Percentiles rank a stretch among this genome's conserved stretches.
Evolutionary conservation across 2,329 filamentous ascomycete genomes (phyloP).

Genomic region (Sphaerostilbella broomeana): DNA sequence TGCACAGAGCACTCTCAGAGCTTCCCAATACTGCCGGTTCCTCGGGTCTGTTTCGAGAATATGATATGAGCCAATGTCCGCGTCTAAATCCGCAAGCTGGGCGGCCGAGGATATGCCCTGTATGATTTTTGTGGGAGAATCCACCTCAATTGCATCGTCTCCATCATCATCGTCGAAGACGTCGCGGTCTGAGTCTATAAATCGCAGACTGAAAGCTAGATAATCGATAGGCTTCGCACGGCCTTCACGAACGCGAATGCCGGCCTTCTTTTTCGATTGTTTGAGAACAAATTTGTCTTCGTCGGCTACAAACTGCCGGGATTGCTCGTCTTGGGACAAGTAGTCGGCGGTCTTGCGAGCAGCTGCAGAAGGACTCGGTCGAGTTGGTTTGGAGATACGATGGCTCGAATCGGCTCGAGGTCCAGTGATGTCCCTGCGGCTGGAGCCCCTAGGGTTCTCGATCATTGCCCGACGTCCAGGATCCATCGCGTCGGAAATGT

Average conservation of each 20-base stretch:
- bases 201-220: slow-evolving; percentile 82
- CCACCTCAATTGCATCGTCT: slow-evolving; percentile 66
- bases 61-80: slow-evolving; percentile 74
- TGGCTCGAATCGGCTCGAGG: slow-evolving; percentile 49
- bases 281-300: slow-evolving; percentile 95
- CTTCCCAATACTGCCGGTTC: slow-evolving; percentile 89
- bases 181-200: slow-evolving; percentile 78
- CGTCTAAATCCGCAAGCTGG: slow-evolving; percentile 69
- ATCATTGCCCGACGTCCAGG: slow-evolving; percentile 51
- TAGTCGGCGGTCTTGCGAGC: slow-evolving; percentile 33
- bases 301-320: slow-evolving; percentile 78
- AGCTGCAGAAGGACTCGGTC: slow-evolving; percentile 24
- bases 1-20: slow-evolving; percentile 75
- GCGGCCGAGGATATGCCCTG: slow-evolving; percentile 56
- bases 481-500: slow-evolving; percentile 37
- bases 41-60: slow-evolving; percentile 69
- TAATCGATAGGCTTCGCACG: slow-evolving; percentile 90
- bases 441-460: slow-evolving; percentile 36
- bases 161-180: slow-evolving; percentile 78
- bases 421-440: slow-evolving; percentile 44
- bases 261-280: slow-evolving; percentile 96
- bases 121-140: slow-evolving; percentile 75
- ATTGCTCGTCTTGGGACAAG: slow-evolving; percentile 70
- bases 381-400: slow-evolving; percentile 49
- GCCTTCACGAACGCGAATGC: slow-evolving; percentile 85